Base-by-base conservation (phyloP, 345 rosid genomes). In the Garcia nutans region DNA sequence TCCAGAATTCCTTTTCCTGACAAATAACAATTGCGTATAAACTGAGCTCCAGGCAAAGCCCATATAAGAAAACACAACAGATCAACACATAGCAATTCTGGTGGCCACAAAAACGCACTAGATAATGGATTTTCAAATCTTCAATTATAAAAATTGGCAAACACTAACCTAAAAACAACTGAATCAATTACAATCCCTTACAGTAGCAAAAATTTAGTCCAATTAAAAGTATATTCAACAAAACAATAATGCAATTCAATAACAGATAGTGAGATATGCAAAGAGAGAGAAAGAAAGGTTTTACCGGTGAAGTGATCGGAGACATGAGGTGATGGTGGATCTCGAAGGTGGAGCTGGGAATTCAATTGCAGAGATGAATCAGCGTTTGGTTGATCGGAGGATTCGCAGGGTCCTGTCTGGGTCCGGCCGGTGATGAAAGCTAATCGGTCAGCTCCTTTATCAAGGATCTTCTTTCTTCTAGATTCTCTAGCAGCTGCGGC, bases 381-480 rank as follows among this genome's bases (percentile, higher is more conserved):
- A 5, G 80, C 10, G 17, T 59, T 3, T 26, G 73, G 68, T 26
- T 62, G 49, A 31, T 24, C 26, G 72, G 74, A 9, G 84, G 78
- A 82, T 44, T 56, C 23, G 10, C 89, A 33, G 28, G 88, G 88
- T 33, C 79, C 79, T 65, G 73, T 76, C 33, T 82, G 81, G 86
- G 86, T 22, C 70, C 83, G 89, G 80, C 92, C 95, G 41, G 93
- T 81, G 78, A 91, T 89, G 76, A 89, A 81, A 74, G 98, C 97
- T 61, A 94, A 86, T 66, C 98, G 97, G 82, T 94, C 97, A 37
- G 91, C 70, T 75, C 98, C 92, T 80, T 93, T 84, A 11, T 90
- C 95, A 41, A 86, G 63, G 77, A 91, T 92, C 87, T 82, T 91
- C 76, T 84, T 81, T 83, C 99, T 87, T 82, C 98, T 88, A 3